These are phyloP conservation scores for Yamadazyma atlantica DNA, from an alignment of 1,139 yeast species.

Conservation along the genomic window DNA sequence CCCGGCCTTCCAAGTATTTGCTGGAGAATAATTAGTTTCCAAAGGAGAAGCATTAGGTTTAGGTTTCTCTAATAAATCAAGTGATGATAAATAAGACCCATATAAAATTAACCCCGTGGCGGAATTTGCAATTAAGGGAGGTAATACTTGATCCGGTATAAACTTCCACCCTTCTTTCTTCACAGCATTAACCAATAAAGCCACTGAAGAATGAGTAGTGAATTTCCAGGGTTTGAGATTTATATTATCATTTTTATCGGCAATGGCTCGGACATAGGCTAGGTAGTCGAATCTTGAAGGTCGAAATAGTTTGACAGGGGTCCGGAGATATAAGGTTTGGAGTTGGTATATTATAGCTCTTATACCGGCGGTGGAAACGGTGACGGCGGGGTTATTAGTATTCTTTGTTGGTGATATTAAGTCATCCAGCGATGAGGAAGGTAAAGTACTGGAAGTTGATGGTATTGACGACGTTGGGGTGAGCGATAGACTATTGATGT, in stretches of 20 bases:
- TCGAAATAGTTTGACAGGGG: constrained; percentile 82
- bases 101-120: constrained; percentile 84
- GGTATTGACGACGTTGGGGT: background rate
- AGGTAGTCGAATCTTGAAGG: constrained; percentile 89
- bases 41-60: constrained; percentile 6
- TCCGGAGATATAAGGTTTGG: constrained; percentile 73
- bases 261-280: constrained; percentile 60
- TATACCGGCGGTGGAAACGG: constrained; percentile 72
- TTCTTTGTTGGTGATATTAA: constrained; percentile 11
- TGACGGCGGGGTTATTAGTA: constrained; percentile 33
- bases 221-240: constrained; percentile 61
- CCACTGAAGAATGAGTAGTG: constrained; percentile 75
- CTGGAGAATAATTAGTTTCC: constrained; percentile 26
- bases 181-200: constrained; percentile 68
- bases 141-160: constrained; percentile 79
- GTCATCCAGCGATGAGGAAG: background rate
- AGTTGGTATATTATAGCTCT: constrained; percentile 81
- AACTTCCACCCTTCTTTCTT: constrained; percentile 83
- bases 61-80: constrained; percentile 30
- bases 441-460: background rate
- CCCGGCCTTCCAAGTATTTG: constrained; percentile 78
- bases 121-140: constrained; percentile 85
- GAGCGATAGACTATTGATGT: background rate
- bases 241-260: constrained; percentile 47
- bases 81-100: constrained; percentile 67